phyloP scores from a whole-genome alignment of 352 stramenopile genomes.

The Phytophthora hybrid region DNA sequence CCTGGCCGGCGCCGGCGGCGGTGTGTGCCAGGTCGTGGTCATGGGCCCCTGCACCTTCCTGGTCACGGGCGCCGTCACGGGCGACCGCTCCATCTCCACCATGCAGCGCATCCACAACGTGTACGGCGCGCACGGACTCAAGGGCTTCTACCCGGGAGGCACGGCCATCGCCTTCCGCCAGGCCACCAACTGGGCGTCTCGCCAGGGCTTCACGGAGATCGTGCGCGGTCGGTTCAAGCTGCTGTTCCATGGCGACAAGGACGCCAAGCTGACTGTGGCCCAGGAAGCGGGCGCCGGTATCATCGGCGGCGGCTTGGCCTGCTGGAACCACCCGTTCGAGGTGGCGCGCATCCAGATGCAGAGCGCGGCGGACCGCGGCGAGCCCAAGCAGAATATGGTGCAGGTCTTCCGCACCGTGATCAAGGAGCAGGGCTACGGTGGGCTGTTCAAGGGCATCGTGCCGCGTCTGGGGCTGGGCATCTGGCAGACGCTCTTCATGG shows the following conservation, averaged over 20 bases:
- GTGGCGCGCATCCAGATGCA: slow-evolving; percentile 94
- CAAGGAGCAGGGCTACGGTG: slow-evolving; percentile 81
- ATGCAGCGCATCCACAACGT: slow-evolving; percentile 86
- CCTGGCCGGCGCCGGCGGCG: slow-evolving; percentile 81
- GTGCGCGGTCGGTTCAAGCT: slow-evolving; percentile 89
- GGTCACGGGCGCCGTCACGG: slow-evolving; percentile 90
- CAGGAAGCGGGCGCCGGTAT: slow-evolving; percentile 90
- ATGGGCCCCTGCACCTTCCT: slow-evolving; percentile 94
- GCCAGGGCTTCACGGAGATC: slow-evolving; percentile 92
- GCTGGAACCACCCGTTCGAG: slow-evolving; percentile 94
- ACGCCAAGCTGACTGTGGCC: slow-evolving; percentile 90
- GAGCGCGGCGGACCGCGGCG: slow-evolving; percentile 85
- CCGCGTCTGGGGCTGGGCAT: slow-evolving; percentile 87
- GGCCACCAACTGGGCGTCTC: slow-evolving; percentile 93
- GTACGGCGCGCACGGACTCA: slow-evolving; percentile 85
- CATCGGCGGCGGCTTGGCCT: slow-evolving; percentile 85
- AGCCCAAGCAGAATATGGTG: slow-evolving; percentile 92
- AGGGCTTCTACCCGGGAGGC: slow-evolving; percentile 92
- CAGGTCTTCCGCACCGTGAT: slow-evolving; percentile 90
- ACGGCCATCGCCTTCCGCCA: slow-evolving; percentile 93
- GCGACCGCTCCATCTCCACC: slow-evolving; percentile 90
- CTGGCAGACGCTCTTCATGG: slow-evolving; percentile 94
- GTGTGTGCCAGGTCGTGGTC: slow-evolving; percentile 90
- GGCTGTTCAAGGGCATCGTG: slow-evolving; percentile 93
- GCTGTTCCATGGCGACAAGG: slow-evolving; percentile 78